These are phyloP conservation scores for sorghum (Sorghum bicolor) DNA, from an alignment of 176 grass and related monocot species.

Conservation along the genomic window Sorghum_bicolor_NCBIv3 NC_012871.2:77450001-77450500, in stretches of 20 bases:
- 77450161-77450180: conserved; percentile 82
- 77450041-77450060: neutral
- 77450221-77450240: conserved; percentile 53
- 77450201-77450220: conserved; percentile 84
- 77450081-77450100: neutral
- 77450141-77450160: conserved; percentile 84
- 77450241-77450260: conserved; percentile 28
- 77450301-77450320: conserved; percentile 16
- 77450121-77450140: conserved; percentile 69
- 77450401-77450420: neutral
- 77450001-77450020: conserved; percentile 13
- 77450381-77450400: neutral
- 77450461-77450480: conserved; percentile 20
- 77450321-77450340: too few species aligned
- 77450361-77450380: too few species aligned
- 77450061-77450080: neutral
- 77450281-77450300: neutral
- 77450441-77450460: neutral
- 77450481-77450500: neutral
- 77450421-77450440: neutral
- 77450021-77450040: neutral
- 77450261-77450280: conserved; percentile 1
- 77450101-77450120: neutral
- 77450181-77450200: conserved; percentile 94
- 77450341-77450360: too few species aligned